phyloP scores from a whole-genome alignment of 1,284 basidiomycete genomes.

The Hypsizygus ulmarius region DNA sequence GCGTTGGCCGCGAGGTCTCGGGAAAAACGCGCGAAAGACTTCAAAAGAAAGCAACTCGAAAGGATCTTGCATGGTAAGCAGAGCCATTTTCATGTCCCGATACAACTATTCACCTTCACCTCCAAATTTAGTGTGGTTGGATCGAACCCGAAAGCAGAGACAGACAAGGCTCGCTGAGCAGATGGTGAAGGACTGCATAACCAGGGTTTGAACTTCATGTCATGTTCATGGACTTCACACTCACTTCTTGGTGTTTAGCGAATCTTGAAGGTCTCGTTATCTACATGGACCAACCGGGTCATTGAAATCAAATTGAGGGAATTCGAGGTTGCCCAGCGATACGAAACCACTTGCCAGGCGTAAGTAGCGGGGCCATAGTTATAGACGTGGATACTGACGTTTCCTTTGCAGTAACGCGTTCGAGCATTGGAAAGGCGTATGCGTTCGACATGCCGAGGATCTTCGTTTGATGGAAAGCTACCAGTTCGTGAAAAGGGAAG shows the following conservation, averaged over 20 bases:
- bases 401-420: constrained; percentile 48
- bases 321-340: constrained; percentile 54
- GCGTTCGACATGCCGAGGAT: constrained; percentile 62
- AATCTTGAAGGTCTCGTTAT: constrained; percentile 44
- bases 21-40: constrained; percentile 43
- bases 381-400: not conserved
- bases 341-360: constrained; percentile 45
- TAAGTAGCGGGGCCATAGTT: constrained; percentile 29
- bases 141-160: constrained; percentile 34
- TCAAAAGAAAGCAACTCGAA: constrained; percentile 39
- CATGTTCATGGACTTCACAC: not conserved
- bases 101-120: constrained; percentile 1
- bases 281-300: constrained; percentile 67
- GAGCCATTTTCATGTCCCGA: constrained; percentile 1
- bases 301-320: constrained; percentile 72
- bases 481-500: constrained; percentile 72
- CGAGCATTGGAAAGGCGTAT: constrained; percentile 64
- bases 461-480: constrained; percentile 78
- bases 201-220: constrained; percentile 35
- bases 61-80: constrained; percentile 47
- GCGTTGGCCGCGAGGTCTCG: constrained; percentile 48
- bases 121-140: constrained; percentile 46
- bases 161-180: constrained; percentile 40
- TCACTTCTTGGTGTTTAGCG: constrained; percentile 39
- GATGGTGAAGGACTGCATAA: constrained; percentile 36